These are phyloP conservation scores for Alternaria sp. DNA, from an alignment of 2,329 filamentous ascomycete genomes.

Conservation along the genomic window DNA sequence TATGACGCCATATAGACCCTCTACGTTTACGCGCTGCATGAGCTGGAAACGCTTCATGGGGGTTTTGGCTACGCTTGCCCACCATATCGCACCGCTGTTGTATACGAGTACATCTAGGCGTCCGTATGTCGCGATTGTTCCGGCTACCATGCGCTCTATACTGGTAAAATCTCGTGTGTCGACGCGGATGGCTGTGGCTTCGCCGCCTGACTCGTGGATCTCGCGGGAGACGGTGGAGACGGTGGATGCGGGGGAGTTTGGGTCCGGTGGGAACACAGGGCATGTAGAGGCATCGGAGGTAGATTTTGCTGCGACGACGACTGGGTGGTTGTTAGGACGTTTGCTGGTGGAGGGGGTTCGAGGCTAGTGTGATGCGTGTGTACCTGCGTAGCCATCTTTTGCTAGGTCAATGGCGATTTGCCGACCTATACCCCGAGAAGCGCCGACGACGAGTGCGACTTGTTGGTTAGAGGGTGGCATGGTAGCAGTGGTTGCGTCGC, in stretches of 20 bases:
- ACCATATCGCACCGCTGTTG: conserved; percentile 87
- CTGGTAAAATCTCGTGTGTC: conserved; percentile 73
- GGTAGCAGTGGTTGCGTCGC: background rate
- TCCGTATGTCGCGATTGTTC: conserved; percentile 66
- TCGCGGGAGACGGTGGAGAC: conserved; percentile 82
- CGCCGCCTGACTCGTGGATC: conserved; percentile 70
- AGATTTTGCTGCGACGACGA: conserved; percentile 80
- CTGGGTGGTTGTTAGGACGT: conserved; percentile 56
- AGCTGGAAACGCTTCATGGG: conserved; percentile 77
- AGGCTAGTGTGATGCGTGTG: conserved; percentile 15
- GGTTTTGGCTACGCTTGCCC: conserved; percentile 76
- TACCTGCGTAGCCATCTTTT: conserved; percentile 74
- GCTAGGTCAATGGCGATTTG: conserved; percentile 82
- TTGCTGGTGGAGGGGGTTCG: background rate
- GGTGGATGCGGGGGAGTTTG: conserved; percentile 77
- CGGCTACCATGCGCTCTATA: conserved; percentile 66
- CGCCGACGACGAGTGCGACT: conserved; percentile 77
- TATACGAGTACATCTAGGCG: conserved; percentile 79
- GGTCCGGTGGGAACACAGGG: conserved; percentile 74
- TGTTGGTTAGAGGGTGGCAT: conserved; percentile 46
- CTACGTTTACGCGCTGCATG: conserved; percentile 60
- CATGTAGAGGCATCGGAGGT: conserved; percentile 68
- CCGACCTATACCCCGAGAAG: conserved; percentile 80
- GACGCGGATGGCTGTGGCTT: conserved; percentile 71
- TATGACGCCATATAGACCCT: conserved; percentile 77